Base-by-base conservation (phyloP, 495 filamentous ascomycete genomes). In the Neurospora tetrasperma region DNA sequence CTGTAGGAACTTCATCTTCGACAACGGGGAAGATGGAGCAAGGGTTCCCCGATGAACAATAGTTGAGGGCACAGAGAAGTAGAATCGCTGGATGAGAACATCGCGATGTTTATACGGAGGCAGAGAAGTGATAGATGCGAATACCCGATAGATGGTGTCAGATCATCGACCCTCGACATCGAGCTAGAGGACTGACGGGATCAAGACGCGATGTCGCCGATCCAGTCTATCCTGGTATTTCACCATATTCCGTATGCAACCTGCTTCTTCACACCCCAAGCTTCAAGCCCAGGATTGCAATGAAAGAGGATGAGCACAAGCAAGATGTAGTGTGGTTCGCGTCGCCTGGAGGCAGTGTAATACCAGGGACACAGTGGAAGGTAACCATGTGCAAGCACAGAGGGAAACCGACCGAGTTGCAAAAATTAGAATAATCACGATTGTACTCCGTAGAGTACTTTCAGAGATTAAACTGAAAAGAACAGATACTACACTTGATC, bases 361-460 rank as follows among this genome's bases (percentile, higher is more conserved):
- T 90, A 90, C 91, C 89, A 85, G 89, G 88, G 90, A 94, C 91
- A 94, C 92, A 83, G 88, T 94, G 91, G 81, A 73, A 79, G 79
- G 54, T 76, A 81, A 83, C 83, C 90, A 90, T 93, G 85, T 84
- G 91, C 92, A 93, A 95, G 93, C 91, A 86, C 89, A 93, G 78
- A 74, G 78, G 79, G 44, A 73, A 71, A 73, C 70, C 72, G 31
- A 35, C 74, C 78, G 75, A 70, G 42, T 1, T 69, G 70, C 86
- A 86, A 93, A 93, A 93, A 94, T 93, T 86, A 87, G 90, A 88
- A 88, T 93, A 94, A 94, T 93, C 90, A 90, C 86, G 86, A 88
- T 88, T 91, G 87, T 87, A 85, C 85, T 86, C 89, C 85, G 83
- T 91, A 88, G 89, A 80, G 78, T 78, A 83, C 81, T 88, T 88